Conservation (phyloP, 768 basidiomycete genomes). For the Rhodotorula sphaerocarpa region DNA sequence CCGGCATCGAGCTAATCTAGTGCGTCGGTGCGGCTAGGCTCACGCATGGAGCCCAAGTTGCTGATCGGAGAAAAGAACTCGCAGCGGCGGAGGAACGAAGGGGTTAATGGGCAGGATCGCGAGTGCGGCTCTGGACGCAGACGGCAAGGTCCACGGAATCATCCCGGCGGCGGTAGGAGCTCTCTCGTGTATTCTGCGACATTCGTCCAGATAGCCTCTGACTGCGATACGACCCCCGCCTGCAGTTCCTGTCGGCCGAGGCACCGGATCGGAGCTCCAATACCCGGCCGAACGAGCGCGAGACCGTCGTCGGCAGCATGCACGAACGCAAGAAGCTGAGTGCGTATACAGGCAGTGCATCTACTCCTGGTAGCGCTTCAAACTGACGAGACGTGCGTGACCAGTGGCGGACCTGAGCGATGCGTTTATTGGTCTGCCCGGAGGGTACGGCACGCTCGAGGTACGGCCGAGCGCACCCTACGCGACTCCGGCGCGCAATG, state of each 20-base stretch:
- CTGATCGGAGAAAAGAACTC: not conserved
- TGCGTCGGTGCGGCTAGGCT: not conserved
- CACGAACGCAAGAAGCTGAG: constrained; percentile 79
- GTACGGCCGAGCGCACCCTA: constrained; percentile 39
- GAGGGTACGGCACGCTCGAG: constrained; percentile 91
- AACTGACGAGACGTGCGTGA: no score
- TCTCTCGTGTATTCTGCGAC: constrained; percentile 5
- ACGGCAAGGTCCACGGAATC: constrained; percentile 45
- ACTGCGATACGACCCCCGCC: not conserved
- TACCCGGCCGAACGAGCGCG: not conserved
- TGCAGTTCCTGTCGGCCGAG: constrained; percentile 11
- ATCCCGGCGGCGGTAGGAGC: constrained; percentile 45
- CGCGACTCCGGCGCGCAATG: no score
- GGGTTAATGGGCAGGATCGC: constrained; percentile 39
- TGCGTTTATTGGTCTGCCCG: constrained; percentile 77
- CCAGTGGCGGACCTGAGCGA: constrained; percentile 58
- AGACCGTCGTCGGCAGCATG: constrained; percentile 47
- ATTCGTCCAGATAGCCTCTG: no score
- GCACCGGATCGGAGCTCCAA: constrained; percentile 10
- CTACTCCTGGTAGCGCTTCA: no score
- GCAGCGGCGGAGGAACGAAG: constrained; percentile 33
- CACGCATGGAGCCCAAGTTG: not conserved
- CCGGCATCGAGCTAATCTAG: constrained; percentile 42
- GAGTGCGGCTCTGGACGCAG: constrained; percentile 32
- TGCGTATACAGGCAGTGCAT: no score